Evolutionary conservation across 768 basidiomycete genomes (phyloP).

Genomic region (Cantharellus anzutake): DNA sequence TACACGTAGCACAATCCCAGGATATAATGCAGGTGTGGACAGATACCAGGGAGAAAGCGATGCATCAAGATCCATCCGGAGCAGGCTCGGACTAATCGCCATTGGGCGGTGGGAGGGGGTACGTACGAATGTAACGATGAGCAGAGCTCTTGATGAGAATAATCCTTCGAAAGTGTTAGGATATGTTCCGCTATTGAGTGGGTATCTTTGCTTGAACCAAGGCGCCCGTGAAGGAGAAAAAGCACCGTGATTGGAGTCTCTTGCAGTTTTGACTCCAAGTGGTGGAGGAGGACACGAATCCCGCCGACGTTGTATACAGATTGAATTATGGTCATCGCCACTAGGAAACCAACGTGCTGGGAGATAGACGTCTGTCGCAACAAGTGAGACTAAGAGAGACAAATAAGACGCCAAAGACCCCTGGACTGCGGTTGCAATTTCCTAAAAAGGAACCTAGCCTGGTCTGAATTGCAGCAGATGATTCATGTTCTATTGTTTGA

Average conservation of each 20-base stretch:
- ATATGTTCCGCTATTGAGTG: constrained; percentile 18
- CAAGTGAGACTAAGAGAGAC: too few relatives aligned
- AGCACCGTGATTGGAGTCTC: constrained; percentile 17
- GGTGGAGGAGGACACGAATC: neutral
- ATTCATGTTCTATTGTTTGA: too few relatives aligned
- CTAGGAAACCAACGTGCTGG: too few relatives aligned
- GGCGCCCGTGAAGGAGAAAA: constrained; percentile 32
- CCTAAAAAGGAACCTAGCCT: too few relatives aligned
- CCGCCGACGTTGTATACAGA: neutral
- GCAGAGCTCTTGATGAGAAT: constrained; percentile 12
- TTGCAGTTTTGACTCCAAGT: neutral
- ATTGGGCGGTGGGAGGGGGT: neutral
- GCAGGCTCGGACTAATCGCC: neutral
- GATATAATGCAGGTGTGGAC: neutral
- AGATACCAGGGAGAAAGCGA: neutral
- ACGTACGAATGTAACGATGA: constrained; percentile 24
- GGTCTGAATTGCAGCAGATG: too few relatives aligned
- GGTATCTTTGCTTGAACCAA: constrained; percentile 17
- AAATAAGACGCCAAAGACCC: too few relatives aligned
- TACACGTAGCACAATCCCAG: too few relatives aligned
- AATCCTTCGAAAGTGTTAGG: constrained; percentile 13
- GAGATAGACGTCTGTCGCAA: too few relatives aligned
- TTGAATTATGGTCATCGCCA: neutral
- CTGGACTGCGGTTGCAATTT: too few relatives aligned
- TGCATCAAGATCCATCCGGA: neutral